Conservation (phyloP, 768 basidiomycete genomes). For the Russula sp. region DNA sequence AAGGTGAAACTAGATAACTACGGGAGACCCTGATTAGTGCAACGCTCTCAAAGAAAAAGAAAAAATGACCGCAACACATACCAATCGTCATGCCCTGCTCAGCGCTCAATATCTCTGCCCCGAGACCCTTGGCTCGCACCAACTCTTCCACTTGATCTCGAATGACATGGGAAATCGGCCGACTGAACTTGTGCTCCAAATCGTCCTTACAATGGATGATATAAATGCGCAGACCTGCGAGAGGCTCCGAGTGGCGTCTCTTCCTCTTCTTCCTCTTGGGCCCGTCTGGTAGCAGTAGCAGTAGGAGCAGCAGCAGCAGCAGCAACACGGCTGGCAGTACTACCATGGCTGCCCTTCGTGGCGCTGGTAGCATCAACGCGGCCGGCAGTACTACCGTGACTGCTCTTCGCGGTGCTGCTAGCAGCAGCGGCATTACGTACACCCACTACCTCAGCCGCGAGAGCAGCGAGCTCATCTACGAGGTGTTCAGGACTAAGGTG, state of each 20-base stretch:
- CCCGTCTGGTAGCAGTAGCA: too few relatives aligned
- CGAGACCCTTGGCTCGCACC: slow-evolving; percentile 60
- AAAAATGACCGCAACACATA: slow-evolving; percentile 35
- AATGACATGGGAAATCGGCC: slow-evolving; percentile 63
- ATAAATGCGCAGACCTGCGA: slow-evolving; percentile 65
- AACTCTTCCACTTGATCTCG: slow-evolving; percentile 66
- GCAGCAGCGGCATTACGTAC: slow-evolving; percentile 35
- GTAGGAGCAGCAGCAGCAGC: too few relatives aligned
- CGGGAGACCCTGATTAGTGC: background rate
- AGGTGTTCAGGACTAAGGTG: slow-evolving; percentile 84
- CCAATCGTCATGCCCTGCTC: slow-evolving; percentile 81
- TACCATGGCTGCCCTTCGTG: background rate
- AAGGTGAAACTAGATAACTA: slow-evolving; percentile 20
- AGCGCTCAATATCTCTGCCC: slow-evolving; percentile 65
- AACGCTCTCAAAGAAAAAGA: background rate
- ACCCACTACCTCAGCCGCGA: slow-evolving; percentile 66
- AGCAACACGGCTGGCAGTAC: slow-evolving; percentile 32
- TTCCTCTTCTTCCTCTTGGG: slow-evolving; percentile 45
- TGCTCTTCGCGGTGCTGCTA: background rate
- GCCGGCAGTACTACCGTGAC: too few relatives aligned
- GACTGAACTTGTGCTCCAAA: slow-evolving; percentile 46
- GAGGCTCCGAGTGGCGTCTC: slow-evolving; percentile 45
- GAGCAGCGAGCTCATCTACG: slow-evolving; percentile 63
- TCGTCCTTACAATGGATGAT: slow-evolving; percentile 87
- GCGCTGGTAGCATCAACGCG: slow-evolving; percentile 32